A percentile compares a stretch with the other conserved stretches of the same genome.
Conservation (phyloP, 2,329 filamentous ascomycete genomes). For the Sordariomycetes sp. region DNA sequence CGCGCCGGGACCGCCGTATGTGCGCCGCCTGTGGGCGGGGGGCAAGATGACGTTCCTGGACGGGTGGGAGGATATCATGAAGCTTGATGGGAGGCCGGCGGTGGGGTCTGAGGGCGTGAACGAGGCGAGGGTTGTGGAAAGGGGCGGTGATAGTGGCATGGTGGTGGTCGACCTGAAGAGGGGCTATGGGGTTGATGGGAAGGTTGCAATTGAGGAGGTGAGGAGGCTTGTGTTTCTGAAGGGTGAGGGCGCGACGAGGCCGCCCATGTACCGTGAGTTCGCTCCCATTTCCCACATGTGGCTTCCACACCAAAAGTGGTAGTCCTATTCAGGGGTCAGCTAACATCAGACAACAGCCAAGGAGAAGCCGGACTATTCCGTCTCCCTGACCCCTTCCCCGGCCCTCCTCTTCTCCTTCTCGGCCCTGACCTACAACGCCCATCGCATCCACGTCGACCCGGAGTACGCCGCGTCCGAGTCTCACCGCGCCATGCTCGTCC, state of each 20-base stretch:
- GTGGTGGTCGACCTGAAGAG: slow-evolving; percentile 41
- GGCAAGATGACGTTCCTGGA: slow-evolving; percentile 52
- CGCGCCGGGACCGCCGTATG: slow-evolving; percentile 56
- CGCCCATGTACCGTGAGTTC: slow-evolving; percentile 16
- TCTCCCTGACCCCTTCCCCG: slow-evolving; percentile 54
- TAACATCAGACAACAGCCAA: background rate
- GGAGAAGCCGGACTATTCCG: slow-evolving; percentile 21
- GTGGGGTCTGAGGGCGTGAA: slow-evolving; percentile 35
- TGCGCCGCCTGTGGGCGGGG: slow-evolving; percentile 80
- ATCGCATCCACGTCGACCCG: slow-evolving; percentile 77
- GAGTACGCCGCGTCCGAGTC: slow-evolving; percentile 64
- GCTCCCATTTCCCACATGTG: background rate
- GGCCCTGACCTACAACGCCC: slow-evolving; percentile 84
- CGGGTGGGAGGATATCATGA: slow-evolving; percentile 17
- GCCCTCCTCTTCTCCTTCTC: slow-evolving; percentile 81
- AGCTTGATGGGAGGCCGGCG: slow-evolving; percentile 25
- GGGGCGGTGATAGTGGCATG: slow-evolving; percentile 24
- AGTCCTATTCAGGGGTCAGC: background rate
- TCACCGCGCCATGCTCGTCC: slow-evolving; percentile 66
- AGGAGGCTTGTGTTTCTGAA: slow-evolving; percentile 42
- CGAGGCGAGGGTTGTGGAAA: slow-evolving; percentile 22
- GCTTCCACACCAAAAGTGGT: too few relatives aligned
- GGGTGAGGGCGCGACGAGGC: slow-evolving; percentile 7
- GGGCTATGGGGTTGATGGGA: slow-evolving; percentile 24
- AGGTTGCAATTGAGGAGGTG: slow-evolving; percentile 30